Conservation (phyloP, 257 asterid genomes). For the Solanum lycopersicoides region DNA sequence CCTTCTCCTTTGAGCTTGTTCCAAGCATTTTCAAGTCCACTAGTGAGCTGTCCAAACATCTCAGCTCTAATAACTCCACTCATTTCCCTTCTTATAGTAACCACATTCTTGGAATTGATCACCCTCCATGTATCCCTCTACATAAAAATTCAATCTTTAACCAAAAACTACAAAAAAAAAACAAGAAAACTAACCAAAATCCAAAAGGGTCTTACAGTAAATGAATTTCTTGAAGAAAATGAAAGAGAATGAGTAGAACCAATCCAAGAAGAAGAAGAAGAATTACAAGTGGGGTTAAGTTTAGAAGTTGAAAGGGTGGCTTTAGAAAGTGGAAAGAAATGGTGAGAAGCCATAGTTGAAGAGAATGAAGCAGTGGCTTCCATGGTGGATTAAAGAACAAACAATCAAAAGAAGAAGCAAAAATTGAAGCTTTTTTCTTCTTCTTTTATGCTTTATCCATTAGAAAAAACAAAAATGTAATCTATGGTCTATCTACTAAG, state of each 20-base stretch:
- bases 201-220: constrained; percentile 32
- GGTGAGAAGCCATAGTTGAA: constrained; percentile 57
- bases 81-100: constrained; percentile 23
- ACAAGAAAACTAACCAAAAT: not conserved
- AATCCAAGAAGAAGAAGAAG: constrained; percentile 21
- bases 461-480: not conserved
- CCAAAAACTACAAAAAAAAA: not conserved
- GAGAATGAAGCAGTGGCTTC: constrained; percentile 43
- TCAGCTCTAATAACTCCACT: constrained; percentile 62
- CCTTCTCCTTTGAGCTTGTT: constrained; percentile 98
- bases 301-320: constrained; percentile 3
- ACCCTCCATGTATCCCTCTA: constrained; percentile 66
- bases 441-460: not conserved
- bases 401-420: not conserved
- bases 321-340: constrained; percentile 27
- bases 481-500: not conserved
- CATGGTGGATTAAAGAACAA: constrained; percentile 16
- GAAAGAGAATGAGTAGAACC: constrained; percentile 39
- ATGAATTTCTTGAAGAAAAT: constrained; percentile 44
- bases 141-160: not conserved
- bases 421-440: not conserved
- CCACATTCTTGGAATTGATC: constrained; percentile 31
- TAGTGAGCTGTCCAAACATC: constrained; percentile 91
- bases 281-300: not conserved
- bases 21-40: constrained; percentile 93